Evolutionary conservation across 169 alveolate genomes (phyloP).

Genomic region (Perkinsus olseni): DNA sequence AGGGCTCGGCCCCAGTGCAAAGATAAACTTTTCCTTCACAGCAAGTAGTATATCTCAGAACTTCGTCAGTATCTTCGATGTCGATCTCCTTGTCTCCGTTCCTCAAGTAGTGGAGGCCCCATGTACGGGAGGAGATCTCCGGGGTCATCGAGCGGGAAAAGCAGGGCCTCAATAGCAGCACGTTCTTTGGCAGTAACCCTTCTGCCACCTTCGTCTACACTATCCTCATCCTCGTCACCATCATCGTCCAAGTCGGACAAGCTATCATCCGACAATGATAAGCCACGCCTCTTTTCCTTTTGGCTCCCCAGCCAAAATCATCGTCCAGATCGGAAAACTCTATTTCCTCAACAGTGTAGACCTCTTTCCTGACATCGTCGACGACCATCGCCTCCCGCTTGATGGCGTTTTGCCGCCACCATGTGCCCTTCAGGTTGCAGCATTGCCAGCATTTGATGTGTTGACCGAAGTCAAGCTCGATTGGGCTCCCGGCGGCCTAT

Average conservation of each 20-base stretch:
- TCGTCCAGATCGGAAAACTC: background rate
- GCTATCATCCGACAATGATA: background rate
- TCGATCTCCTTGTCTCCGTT: background rate
- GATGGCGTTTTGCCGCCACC: background rate
- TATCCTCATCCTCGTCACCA: background rate
- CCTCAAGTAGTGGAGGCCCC: background rate
- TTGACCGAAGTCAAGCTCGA: background rate
- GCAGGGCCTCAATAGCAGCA: background rate
- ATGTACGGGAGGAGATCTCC: background rate
- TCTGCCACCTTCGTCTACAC: background rate
- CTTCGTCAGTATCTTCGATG: background rate
- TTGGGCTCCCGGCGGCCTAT: background rate
- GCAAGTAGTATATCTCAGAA: background rate
- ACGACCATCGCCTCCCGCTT: background rate
- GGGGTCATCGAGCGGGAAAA: background rate
- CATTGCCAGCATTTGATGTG: background rate
- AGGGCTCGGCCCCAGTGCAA: background rate
- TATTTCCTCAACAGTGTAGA: background rate
- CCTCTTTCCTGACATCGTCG: background rate
- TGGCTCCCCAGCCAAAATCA: background rate
- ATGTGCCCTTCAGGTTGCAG: background rate
- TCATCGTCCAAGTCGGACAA: background rate
- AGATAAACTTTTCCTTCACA: background rate
- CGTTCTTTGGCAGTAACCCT: background rate
- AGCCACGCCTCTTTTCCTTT: background rate